These are phyloP conservation scores for Hanseniaspora jakobsenii DNA, from an alignment of 805 yeast genomes.

Conservation along the genomic window DNA sequence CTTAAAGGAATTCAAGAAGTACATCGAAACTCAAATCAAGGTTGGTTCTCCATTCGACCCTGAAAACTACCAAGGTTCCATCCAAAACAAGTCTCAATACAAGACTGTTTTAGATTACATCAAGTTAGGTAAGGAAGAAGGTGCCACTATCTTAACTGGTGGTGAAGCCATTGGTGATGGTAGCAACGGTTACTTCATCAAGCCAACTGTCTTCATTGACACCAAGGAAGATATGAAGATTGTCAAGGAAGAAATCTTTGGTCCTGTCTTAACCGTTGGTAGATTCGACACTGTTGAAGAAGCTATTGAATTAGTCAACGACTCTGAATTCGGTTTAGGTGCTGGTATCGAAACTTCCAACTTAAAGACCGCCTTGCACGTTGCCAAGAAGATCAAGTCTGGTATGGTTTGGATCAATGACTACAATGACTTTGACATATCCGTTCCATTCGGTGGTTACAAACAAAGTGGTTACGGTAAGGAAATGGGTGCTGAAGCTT, in stretches of 20 bases:
- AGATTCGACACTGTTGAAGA: slow-evolving; percentile 60
- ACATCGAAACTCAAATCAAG: slow-evolving; percentile 43
- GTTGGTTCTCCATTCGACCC: slow-evolving; percentile 68
- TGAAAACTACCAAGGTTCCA: slow-evolving; percentile 63
- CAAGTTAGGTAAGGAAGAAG: slow-evolving; percentile 53
- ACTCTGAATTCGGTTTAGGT: slow-evolving; percentile 65
- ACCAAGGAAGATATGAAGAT: slow-evolving; percentile 51
- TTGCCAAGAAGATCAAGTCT: slow-evolving; percentile 52
- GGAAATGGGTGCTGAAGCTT: slow-evolving; percentile 73
- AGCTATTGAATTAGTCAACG: slow-evolving; percentile 53
- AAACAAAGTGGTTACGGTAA: slow-evolving; percentile 74
- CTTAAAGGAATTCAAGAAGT: slow-evolving; percentile 44
- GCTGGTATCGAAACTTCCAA: slow-evolving; percentile 65
- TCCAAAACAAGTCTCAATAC: slow-evolving; percentile 57
- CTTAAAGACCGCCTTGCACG: slow-evolving; percentile 49
- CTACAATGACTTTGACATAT: slow-evolving; percentile 62
- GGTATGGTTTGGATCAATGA: slow-evolving; percentile 77
- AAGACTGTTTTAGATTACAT: slow-evolving; percentile 57
- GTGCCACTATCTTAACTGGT: slow-evolving; percentile 58
- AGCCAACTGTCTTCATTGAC: slow-evolving; percentile 65
- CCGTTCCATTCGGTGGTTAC: slow-evolving; percentile 74
- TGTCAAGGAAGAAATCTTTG: slow-evolving; percentile 65
- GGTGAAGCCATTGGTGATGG: slow-evolving; percentile 40
- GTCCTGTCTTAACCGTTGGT: slow-evolving; percentile 63
- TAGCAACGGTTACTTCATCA: slow-evolving; percentile 53